Evolutionary conservation across 2,329 filamentous ascomycete genomes (phyloP).

Genomic region (Phyllosticta citriasiana): DNA sequence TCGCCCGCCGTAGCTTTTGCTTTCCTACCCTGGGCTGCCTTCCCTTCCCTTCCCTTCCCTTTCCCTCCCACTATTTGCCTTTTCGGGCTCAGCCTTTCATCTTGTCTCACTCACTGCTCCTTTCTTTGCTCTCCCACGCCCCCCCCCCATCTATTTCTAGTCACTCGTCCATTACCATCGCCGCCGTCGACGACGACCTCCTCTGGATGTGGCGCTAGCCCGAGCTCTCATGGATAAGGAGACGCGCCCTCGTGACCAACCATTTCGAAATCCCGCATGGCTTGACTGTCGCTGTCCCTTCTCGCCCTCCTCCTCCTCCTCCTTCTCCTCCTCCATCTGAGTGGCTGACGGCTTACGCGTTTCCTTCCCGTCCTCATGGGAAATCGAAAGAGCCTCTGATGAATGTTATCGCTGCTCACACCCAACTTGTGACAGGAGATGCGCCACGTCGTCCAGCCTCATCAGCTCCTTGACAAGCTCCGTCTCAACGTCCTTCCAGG

Average conservation of each 20-base stretch:
- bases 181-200: not conserved
- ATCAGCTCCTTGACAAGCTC: not conserved
- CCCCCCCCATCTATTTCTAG: not conserved
- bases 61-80: not conserved
- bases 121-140: not conserved
- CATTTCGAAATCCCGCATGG: not conserved
- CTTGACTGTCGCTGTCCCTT: not conserved
- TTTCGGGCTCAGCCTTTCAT: not conserved
- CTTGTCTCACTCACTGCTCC: not conserved
- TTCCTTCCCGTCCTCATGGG: not conserved
- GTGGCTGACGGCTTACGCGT: not conserved
- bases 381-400: not conserved
- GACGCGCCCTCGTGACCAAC: not conserved
- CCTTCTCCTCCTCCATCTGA: not conserved
- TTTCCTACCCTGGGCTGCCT: not conserved
- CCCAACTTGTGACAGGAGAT: not conserved
- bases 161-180: not conserved
- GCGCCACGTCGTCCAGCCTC: not conserved
- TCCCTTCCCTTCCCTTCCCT: not conserved
- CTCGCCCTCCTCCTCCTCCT: no score
- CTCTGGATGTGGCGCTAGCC: not conserved
- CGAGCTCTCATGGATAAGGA: not conserved
- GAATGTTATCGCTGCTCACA: not conserved
- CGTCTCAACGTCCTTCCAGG: not conserved
- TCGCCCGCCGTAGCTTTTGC: constrained; percentile 7